Evolutionary conservation across 73 alveolate genomes (phyloP).

Genomic region (Paramecium octaurelia): DNA sequence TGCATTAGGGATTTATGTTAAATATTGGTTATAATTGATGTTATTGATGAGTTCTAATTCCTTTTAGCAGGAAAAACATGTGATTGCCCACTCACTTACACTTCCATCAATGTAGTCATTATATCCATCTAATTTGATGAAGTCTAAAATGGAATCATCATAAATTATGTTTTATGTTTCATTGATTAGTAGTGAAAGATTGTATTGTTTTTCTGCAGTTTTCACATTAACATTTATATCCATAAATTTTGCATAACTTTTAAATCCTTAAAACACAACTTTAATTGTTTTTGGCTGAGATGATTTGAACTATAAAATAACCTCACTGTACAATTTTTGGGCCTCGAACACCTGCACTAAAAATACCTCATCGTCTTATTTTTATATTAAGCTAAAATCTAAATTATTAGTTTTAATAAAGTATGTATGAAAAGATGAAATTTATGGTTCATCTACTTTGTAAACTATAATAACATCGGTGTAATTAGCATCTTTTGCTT

Average conservation of each 20-base stretch:
- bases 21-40: not conserved
- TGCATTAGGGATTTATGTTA: not conserved
- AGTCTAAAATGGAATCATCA: not conserved
- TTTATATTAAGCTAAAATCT: not conserved
- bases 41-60: not conserved
- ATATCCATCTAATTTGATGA: not conserved
- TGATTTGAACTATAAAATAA: not conserved
- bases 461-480: not conserved
- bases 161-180: not conserved
- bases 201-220: not conserved
- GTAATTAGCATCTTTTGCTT: not conserved
- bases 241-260: not conserved
- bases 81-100: conserved; percentile 3
- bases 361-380: not conserved
- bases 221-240: not conserved
- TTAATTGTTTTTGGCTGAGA: not conserved
- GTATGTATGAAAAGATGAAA: not conserved
- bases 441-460: not conserved
- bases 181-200: not conserved
- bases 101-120: not conserved
- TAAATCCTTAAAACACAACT: not conserved
- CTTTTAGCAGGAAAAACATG: not conserved
- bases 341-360: not conserved
- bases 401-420: not conserved
- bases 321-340: not conserved